Evolutionary conservation across 768 basidiomycete species (phyloP).

Genomic region (Kondoa malvinella): DNA sequence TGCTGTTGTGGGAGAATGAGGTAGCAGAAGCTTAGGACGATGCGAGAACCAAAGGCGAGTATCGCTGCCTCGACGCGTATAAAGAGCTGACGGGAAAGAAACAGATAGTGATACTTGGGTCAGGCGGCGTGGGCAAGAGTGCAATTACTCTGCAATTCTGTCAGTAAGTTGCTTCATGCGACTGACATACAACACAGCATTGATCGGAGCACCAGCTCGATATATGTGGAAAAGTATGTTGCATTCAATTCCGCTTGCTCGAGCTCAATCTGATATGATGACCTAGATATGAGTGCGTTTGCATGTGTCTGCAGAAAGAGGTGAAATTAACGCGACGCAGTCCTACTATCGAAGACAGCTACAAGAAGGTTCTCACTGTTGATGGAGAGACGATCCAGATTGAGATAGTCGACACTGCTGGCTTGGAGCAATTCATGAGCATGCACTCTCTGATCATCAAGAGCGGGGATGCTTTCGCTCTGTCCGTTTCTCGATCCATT

Average conservation of each 20-base stretch:
- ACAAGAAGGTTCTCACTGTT: constrained; percentile 22
- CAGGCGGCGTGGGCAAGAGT: constrained; percentile 56
- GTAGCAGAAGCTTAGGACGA: too few species aligned
- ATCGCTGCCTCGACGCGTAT: too few species aligned
- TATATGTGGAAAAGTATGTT: constrained; percentile 63
- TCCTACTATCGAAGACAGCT: constrained; percentile 61
- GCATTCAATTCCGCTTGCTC: not conserved
- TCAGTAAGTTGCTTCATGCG: constrained; percentile 37
- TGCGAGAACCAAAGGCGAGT: too few species aligned
- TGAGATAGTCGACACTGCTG: constrained; percentile 28
- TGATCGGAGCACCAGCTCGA: constrained; percentile 38
- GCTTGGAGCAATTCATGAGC: constrained; percentile 32
- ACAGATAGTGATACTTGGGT: not conserved
- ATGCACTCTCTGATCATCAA: constrained; percentile 28
- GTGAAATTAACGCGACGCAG: not conserved
- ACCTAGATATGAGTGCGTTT: constrained; percentile 34
- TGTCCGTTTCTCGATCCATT: too few species aligned
- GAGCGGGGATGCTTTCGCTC: constrained; percentile 27
- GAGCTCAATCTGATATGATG: constrained; percentile 13
- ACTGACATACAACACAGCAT: not conserved
- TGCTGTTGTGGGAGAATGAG: too few species aligned
- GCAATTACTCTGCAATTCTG: constrained; percentile 97
- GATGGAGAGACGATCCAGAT: constrained; percentile 23
- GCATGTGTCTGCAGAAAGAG: not conserved
- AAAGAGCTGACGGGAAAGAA: not conserved